Conservation (phyloP, 2,329 filamentous ascomycete species). For the Aspergillus hortae region DNA sequence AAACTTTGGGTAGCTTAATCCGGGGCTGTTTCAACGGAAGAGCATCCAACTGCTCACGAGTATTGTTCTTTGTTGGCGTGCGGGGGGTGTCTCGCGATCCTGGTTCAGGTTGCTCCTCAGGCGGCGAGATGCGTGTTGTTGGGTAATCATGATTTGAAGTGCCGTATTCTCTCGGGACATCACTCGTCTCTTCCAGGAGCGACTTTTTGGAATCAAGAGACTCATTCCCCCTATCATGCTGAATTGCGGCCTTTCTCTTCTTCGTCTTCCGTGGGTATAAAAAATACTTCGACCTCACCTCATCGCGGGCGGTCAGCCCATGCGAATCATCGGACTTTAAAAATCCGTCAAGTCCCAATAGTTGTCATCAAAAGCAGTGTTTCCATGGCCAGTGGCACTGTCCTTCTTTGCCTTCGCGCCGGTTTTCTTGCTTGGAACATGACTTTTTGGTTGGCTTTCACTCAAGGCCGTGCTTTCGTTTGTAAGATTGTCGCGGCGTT, state of each 20-base stretch:
- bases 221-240: background rate
- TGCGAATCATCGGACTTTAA: constrained; percentile 38
- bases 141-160: constrained; percentile 5
- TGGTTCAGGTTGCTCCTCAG: background rate
- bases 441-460: no score
- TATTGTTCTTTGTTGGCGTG: constrained; percentile 8
- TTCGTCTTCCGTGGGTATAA: background rate
- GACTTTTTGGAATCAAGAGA: background rate
- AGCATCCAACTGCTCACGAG: constrained; percentile 1
- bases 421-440: background rate
- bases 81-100: background rate
- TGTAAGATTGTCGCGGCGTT: background rate
- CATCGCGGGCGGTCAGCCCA: constrained; percentile 34
- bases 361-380: background rate
- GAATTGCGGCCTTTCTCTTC: background rate
- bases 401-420: background rate
- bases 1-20: constrained; percentile 29
- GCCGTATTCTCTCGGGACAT: constrained; percentile 30
- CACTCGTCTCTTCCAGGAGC: constrained; percentile 19
- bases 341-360: constrained; percentile 30
- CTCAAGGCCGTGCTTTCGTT: no score
- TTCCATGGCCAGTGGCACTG: background rate
- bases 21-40: constrained; percentile 12
- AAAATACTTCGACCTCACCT: constrained; percentile 38
- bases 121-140: background rate